Evolutionary conservation across 1,139 yeast species (phyloP).

Genomic region (Hansenula lynferdii): DNA sequence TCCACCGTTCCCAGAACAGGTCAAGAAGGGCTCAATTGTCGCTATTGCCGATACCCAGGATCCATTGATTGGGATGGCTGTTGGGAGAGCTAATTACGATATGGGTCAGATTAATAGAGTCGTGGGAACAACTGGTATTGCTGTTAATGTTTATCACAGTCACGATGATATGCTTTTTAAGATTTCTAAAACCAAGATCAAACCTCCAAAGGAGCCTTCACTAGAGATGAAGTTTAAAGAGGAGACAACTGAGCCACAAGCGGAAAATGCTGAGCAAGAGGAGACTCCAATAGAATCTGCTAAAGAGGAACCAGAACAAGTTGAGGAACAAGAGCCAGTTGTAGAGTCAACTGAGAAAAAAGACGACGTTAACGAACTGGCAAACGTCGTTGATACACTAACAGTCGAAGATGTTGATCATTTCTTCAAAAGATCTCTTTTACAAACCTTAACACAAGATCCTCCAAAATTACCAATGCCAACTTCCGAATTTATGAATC

Average conservation of each 20-base stretch:
- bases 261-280: constrained; percentile 10
- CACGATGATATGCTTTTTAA: constrained; percentile 48
- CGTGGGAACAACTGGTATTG: constrained; percentile 59
- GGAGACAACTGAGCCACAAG: no score
- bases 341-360: no score
- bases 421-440: constrained; percentile 61
- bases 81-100: constrained; percentile 62
- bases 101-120: constrained; percentile 39
- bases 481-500: constrained; percentile 70
- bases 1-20: constrained; percentile 58
- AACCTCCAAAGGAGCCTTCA: constrained; percentile 32
- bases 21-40: constrained; percentile 51
- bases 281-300: constrained; percentile 6
- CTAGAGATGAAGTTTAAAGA: no score
- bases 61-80: constrained; percentile 68
- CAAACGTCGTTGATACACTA: constrained; percentile 35
- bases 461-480: constrained; percentile 54
- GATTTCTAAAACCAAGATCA: constrained; percentile 40
- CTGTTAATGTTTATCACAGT: constrained; percentile 55
- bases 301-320: constrained; percentile 6
- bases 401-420: constrained; percentile 71
- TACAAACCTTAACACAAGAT: constrained; percentile 63
- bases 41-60: constrained; percentile 60
- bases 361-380: constrained; percentile 12
- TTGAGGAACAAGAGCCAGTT: no score